Base-by-base conservation (phyloP, 306 rosid species). In the Quercus wislizeni region DNA sequence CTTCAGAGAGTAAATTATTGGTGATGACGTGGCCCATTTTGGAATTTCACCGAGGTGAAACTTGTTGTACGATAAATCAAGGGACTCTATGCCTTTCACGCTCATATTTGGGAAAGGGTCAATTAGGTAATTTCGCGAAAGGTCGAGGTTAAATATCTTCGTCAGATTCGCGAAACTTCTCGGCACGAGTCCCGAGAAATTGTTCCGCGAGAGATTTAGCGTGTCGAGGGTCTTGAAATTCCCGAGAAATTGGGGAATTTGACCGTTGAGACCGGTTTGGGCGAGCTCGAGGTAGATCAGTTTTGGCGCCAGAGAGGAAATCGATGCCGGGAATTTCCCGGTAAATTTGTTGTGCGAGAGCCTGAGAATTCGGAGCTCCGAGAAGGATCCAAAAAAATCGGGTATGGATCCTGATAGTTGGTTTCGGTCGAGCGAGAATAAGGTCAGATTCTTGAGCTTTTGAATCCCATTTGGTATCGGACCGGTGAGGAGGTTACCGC, bases 41-140 rank as follows among this genome's bases (percentile, higher is more conserved):
- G 97, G 98, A 27, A 94, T 92, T 55, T 78, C 57, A 1, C 82
- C 81, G 27, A 92, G 20, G 73, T 88, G 88, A 75, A 94, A 91
- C 1, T 3, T 74, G 81, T 94, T 94, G 85, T 91, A 79, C 0
- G 97, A 92, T 38, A 94, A 78, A 76, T 94, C 97, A 2, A 92
- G 78, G 9, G 98, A 94, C 72, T 94, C 97, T 3, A 94, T 94
- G 5, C 98, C 97, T 82, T 86, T 89, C 79, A 94, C 97, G 19
- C 86, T 87, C 93, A 94, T 1, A 54, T 76, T 74, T 0, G 98
- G 98, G 65, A 94, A 94, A 18, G 98, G 98, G 76, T 94, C 97
- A 20, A 84, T 84, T 0, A 92, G 90, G 1, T 84, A 19, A 52
- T 94, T 94, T 61, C 77, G 78, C 0, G 98, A 86, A 64, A 94